Evolutionary conservation across 805 yeast species (phyloP).

Genomic region (Scheffersomyces spartinae): DNA sequence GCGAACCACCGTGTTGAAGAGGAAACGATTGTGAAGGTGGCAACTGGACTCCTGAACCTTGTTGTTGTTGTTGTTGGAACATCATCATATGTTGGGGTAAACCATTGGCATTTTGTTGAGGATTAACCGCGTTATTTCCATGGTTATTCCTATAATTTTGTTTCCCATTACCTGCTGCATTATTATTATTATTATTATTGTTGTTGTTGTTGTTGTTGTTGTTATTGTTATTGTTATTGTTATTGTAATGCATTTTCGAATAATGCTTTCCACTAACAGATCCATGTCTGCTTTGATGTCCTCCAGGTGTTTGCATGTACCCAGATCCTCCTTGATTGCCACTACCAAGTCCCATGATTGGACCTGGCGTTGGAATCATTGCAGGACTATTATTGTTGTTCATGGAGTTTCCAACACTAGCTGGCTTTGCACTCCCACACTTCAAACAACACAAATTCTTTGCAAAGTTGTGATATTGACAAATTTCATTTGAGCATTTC

Average conservation of each 20-base stretch:
- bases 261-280: not conserved
- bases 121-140: slow-evolving; percentile 2
- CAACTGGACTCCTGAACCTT: slow-evolving; percentile 3
- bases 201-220: slow-evolving; percentile 4
- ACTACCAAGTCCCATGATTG: too few relatives aligned
- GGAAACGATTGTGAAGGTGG: slow-evolving; percentile 2
- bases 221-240: slow-evolving; percentile 4
- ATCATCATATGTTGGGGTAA: slow-evolving; percentile 13
- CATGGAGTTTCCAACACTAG: slow-evolving; percentile 13
- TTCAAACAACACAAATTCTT: slow-evolving; percentile 78
- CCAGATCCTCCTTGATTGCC: too few relatives aligned
- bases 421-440: slow-evolving; percentile 66
- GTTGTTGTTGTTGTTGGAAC: slow-evolving; percentile 10
- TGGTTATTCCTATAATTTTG: not conserved
- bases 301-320: too few relatives aligned
- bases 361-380: too few relatives aligned
- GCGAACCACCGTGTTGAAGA: not conserved
- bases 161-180: slow-evolving; percentile 1
- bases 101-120: slow-evolving; percentile 2
- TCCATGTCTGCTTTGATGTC: too few relatives aligned
- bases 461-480: slow-evolving; percentile 87
- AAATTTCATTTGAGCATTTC: slow-evolving; percentile 74
- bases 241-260: not conserved
- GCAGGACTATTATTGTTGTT: slow-evolving; percentile 3
- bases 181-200: slow-evolving; percentile 8